Evolutionary conservation across 2,329 filamentous ascomycete species (phyloP), one percentile per base, ranked within the genome.

Genomic region (Fusarium domesticum): DNA sequence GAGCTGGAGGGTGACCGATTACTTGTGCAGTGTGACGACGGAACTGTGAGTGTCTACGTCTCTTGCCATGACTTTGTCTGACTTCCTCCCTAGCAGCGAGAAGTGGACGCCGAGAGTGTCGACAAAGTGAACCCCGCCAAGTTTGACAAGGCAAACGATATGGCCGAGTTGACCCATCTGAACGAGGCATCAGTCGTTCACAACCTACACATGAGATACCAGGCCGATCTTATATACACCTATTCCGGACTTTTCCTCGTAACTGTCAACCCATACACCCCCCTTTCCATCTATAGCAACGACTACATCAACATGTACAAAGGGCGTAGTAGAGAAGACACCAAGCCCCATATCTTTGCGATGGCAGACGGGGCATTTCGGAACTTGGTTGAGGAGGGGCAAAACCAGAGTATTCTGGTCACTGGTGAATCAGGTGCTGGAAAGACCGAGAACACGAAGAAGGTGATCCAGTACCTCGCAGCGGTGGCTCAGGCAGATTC

Each of bases 41-140:
- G 90, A 58, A 87, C 80, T 57, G 88, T 92, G 74, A 69, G 85
- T 72, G 23, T 20, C 18, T 16, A 18, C 19, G 3, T 18, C 6
- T 10, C 17, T 11, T 16, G 20, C 6, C 14, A 11, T 35, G 3
- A 3, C 18, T 11, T 19, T 23, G 28, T 39, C 58, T 65, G 38
- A 67, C 48, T 10, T 2, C 23, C 23, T 8, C 4, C 43, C 19
- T 56, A 93, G 83, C 89, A 96, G 81, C 85, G 89, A 56, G 87
- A 95, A 63, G 85, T 93, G 39, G 85, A 92, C 55, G 72, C 80
- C 39, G 91, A 97, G 59, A 86, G 83, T 59, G 90, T 96, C 56
- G 95, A 98, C 76, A 97, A 96, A 70, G 95, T 98, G 73, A 98
- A 98, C 70, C 93, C 93, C 36, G 92, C 92, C 62, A 98, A 98